Conservation (phyloP, 306 rosid species). For the Trichosanthes truncata region DNA sequence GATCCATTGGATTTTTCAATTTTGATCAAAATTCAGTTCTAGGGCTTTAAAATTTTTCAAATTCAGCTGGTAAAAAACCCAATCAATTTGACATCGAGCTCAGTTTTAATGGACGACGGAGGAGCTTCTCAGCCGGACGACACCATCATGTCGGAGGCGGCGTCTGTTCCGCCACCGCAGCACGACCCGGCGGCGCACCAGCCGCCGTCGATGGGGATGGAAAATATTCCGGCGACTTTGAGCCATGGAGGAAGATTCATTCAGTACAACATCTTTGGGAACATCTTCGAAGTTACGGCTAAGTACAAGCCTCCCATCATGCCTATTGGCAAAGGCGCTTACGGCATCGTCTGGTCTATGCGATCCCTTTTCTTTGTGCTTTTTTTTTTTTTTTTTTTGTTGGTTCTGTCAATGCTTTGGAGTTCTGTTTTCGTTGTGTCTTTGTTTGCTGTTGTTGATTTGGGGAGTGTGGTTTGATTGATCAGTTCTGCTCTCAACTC, state of each 20-base stretch:
- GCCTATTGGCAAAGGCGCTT: conserved; percentile 99
- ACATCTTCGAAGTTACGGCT: conserved; percentile 80
- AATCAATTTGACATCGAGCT: not conserved
- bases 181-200: conserved; percentile 20
- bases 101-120: conserved; percentile 44
- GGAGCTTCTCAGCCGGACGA: conserved; percentile 50
- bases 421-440: not conserved
- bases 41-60: not conserved
- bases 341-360: conserved; percentile 85
- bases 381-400: not conserved
- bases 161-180: conserved; percentile 26
- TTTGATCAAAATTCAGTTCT: not conserved
- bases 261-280: conserved; percentile 90
- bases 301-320: conserved; percentile 93
- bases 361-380: not conserved
- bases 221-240: conserved; percentile 77
- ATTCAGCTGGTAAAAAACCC: not conserved
- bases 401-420: not conserved
- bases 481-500: conserved; percentile 73
- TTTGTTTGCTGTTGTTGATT: not conserved
- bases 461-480: not conserved
- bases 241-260: conserved; percentile 92
- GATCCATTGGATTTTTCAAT: not conserved
- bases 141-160: conserved; percentile 69
- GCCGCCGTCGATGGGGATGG: conserved; percentile 38